These are phyloP conservation scores for Rhizophagus clarus DNA, from an alignment of 192 early-diverging fungal species.

Conservation along the genomic window DNA sequence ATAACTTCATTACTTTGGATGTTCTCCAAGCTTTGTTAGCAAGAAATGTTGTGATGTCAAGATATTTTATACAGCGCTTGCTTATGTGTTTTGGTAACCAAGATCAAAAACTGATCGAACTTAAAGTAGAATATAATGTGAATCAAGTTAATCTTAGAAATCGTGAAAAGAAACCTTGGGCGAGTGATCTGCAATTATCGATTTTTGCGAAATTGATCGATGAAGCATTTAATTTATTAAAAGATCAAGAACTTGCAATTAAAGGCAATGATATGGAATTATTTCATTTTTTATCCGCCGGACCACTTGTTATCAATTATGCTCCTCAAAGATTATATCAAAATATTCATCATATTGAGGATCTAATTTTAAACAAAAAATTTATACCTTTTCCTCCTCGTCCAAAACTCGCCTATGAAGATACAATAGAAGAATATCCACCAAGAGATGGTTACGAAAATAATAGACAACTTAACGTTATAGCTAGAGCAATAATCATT, in stretches of 20 bases:
- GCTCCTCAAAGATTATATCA: not conserved
- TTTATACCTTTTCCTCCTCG: conserved; percentile 7
- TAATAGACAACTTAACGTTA: not conserved
- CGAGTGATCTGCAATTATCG: not conserved
- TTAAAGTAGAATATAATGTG: not conserved
- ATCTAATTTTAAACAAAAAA: not conserved
- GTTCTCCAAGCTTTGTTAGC: not conserved
- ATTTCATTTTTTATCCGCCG: not conserved
- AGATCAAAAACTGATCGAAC: not conserved
- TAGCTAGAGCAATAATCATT: not conserved
- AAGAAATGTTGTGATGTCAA: not conserved
- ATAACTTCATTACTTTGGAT: not conserved
- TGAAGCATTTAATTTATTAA: not conserved
- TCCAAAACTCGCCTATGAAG: not conserved
- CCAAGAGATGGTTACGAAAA: conserved; percentile 1
- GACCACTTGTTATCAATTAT: not conserved
- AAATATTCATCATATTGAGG: not conserved
- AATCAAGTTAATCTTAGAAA: not conserved
- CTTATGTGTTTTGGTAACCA: not conserved
- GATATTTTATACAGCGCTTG: conserved; percentile 20
- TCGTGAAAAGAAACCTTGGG: not conserved
- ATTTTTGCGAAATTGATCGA: not conserved
- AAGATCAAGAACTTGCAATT: not conserved
- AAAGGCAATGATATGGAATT: conserved; percentile 21
- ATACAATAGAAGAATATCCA: conserved; percentile 11